Base-by-base conservation (phyloP, 2,329 filamentous ascomycete genomes). In the Microdochium nivale region DNA sequence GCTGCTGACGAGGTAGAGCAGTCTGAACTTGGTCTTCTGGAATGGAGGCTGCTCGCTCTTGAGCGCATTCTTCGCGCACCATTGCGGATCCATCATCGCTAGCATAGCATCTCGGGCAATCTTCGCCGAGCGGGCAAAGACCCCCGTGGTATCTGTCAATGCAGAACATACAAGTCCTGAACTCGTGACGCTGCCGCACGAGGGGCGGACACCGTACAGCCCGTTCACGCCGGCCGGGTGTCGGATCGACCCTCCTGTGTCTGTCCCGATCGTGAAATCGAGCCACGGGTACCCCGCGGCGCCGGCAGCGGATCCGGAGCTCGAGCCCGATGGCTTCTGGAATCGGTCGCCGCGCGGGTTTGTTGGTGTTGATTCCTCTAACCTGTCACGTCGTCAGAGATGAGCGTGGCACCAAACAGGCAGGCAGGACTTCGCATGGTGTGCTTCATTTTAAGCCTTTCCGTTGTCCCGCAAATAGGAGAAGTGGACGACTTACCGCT, bases 261-360 rank as follows among this genome's bases (percentile, higher is more conserved):
- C 46, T 8, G 46, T 47, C 11, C 46, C 46, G 46, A 47, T 24
- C 3, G 58, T 54, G 43, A 60, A 58, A 52, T 60, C 58, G 13
- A 59, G 48, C 56, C 56, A 58, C 10, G 51, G 14, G 44, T 59
- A 58, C 49, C 52, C 54, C 7, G 56, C 58, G 25, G 43, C 48
- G 1, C 51, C 54, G 5, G 52, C 53, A 2, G 52, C 58, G 2
- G 56, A 56, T 16, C 58, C 58, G 1, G 55, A 58, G 48, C 55
- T 58, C 19, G 55, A 59, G 1, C 40, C 50, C 4, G 53, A 55
- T 2, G 56, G 56, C 23, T 56, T 55, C 47, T 58, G 55, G 46
- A 52, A 57, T 2, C 49, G 48, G 35, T 60, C 59, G 7, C 55
- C 57, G 19, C 56, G 44, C 1, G 57, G 55, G 37, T 60, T 60